Evolutionary conservation across 129 eudicot species (phyloP).

Genomic region (Pulicaria dysenterica): DNA sequence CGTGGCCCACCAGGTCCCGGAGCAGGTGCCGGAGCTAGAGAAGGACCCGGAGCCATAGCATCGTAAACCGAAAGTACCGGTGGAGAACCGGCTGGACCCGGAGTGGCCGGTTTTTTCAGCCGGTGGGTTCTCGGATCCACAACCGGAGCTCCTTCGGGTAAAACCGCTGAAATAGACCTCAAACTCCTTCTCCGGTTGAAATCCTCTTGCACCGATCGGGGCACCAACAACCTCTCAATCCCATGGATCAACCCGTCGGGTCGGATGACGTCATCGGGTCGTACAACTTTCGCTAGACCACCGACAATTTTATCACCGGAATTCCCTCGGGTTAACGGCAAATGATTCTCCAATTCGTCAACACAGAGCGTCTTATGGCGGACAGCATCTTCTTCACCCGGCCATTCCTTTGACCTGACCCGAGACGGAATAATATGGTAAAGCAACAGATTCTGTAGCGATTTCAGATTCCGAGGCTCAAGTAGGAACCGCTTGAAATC

Average conservation of each 20-base stretch:
- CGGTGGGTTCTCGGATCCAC: conserved; percentile 82
- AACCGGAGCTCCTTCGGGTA: conserved; percentile 85
- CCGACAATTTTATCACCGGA: conserved; percentile 39
- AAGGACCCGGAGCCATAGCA: conserved; percentile 88
- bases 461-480: conserved; percentile 69
- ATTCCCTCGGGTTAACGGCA: neutral
- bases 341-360: conserved; percentile 21
- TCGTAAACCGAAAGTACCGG: conserved; percentile 67
- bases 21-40: conserved; percentile 89
- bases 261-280: conserved; percentile 62
- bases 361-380: conserved; percentile 44
- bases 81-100: conserved; percentile 58
- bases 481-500: conserved; percentile 79
- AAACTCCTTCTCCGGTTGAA: conserved; percentile 68
- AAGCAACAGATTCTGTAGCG: conserved; percentile 65
- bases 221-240: conserved; percentile 62
- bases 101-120: conserved; percentile 39
- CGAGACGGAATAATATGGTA: conserved; percentile 70
- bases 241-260: conserved; percentile 93
- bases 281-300: conserved; percentile 47
- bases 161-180: conserved; percentile 71
- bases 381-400: conserved; percentile 17
- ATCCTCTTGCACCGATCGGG: conserved; percentile 67
- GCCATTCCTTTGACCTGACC: conserved; percentile 62
- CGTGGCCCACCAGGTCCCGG: conserved; percentile 94